Conservation (phyloP, 768 basidiomycete genomes). For the Mycena albidolilacea region DNA sequence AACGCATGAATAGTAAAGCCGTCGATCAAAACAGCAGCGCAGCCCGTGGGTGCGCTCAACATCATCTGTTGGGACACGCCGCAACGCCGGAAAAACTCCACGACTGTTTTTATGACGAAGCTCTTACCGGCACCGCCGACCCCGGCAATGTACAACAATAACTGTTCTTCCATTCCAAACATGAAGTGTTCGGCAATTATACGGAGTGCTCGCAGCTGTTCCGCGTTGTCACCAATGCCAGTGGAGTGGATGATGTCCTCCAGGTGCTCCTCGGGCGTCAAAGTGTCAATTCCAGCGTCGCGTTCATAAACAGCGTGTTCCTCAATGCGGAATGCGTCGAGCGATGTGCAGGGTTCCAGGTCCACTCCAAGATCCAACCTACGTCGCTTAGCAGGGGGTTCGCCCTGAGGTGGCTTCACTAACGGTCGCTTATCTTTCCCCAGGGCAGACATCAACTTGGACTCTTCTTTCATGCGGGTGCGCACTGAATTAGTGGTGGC, state of each 20-base stretch:
- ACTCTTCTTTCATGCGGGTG: too few species aligned
- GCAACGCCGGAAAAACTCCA: slow-evolving; percentile 12
- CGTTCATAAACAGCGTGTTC: background rate
- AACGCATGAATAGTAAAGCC: too few species aligned
- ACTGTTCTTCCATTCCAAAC: slow-evolving; percentile 1
- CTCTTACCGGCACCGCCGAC: too few species aligned
- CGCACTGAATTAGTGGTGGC: too few species aligned
- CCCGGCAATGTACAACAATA: slow-evolving; percentile 5
- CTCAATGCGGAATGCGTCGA: too few species aligned
- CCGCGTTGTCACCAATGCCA: background rate
- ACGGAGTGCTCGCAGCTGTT: background rate
- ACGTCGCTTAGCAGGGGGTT: too few species aligned
- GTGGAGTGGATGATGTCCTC: background rate
- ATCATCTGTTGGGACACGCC: slow-evolving; percentile 1
- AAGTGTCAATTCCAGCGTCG: background rate
- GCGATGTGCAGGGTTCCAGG: too few species aligned
- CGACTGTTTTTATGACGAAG: slow-evolving; percentile 1
- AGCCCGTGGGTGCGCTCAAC: background rate
- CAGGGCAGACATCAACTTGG: too few species aligned
- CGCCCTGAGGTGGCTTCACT: too few species aligned
- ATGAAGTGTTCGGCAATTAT: slow-evolving; percentile 24
- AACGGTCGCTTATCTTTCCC: too few species aligned
- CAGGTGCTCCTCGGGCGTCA: too few species aligned
- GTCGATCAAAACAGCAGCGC: background rate
- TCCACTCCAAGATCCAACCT: too few species aligned